These are phyloP conservation scores for Aureobasidium sp. DNA, from an alignment of 2,329 filamentous ascomycete species.

Conservation along the genomic window DNA sequence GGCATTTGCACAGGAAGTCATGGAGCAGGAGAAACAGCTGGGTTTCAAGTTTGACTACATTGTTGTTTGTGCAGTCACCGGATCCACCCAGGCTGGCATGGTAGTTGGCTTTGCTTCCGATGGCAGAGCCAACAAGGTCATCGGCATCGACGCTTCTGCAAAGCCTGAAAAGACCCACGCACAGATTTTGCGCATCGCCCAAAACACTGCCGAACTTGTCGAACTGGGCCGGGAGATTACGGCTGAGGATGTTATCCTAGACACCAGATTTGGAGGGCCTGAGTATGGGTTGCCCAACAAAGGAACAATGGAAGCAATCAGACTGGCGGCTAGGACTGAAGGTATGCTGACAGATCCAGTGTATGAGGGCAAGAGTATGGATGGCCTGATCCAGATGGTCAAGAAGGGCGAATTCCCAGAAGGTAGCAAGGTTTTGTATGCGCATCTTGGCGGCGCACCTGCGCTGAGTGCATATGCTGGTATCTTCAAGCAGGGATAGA, in stretches of 20 bases:
- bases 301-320: constrained; percentile 59
- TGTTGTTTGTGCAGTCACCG: constrained; percentile 58
- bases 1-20: constrained; percentile 62
- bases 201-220: constrained; percentile 54
- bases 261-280: constrained; percentile 58
- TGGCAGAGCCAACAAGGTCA: constrained; percentile 44
- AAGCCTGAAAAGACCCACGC: constrained; percentile 54
- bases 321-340: constrained; percentile 59
- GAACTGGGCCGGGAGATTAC: constrained; percentile 55
- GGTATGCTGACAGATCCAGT: constrained; percentile 68
- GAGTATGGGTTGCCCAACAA: constrained; percentile 60
- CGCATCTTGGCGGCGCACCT: constrained; percentile 62
- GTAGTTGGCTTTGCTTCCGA: constrained; percentile 59
- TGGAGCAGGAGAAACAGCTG: constrained; percentile 51
- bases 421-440: constrained; percentile 59
- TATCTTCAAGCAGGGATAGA: constrained; percentile 14
- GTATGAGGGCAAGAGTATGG: constrained; percentile 68
- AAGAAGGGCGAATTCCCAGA: constrained; percentile 52
- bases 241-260: constrained; percentile 53
- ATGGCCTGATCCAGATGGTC: constrained; percentile 62
- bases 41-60: constrained; percentile 60
- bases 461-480: constrained; percentile 57
- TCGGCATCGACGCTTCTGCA: constrained; percentile 60
- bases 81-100: constrained; percentile 63
- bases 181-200: constrained; percentile 60